Conservation (phyloP, 2,329 filamentous ascomycete genomes). For the Blumeria hordei region DNA sequence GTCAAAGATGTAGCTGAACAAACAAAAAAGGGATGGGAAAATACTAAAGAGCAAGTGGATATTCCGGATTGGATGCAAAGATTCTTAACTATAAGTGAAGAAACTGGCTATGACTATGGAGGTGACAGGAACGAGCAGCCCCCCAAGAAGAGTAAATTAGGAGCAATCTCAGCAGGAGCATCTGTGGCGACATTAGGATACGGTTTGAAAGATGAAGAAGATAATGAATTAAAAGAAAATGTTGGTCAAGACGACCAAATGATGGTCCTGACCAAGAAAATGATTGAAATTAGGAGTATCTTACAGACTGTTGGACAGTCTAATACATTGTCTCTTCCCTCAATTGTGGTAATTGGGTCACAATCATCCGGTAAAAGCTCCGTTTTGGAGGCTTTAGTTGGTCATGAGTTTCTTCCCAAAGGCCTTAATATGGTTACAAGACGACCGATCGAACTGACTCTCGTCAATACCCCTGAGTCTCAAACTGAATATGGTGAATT, state of each 20-base stretch:
- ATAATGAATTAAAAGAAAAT: conserved; percentile 34
- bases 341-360: conserved; percentile 97
- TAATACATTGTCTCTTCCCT: conserved; percentile 65
- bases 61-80: conserved; percentile 59
- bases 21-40: conserved; percentile 58
- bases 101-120: conserved; percentile 18
- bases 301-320: conserved; percentile 83
- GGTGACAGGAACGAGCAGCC: conserved; percentile 17
- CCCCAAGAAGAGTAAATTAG: conserved; percentile 34
- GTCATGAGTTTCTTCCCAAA: conserved; percentile 92
- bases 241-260: conserved; percentile 83
- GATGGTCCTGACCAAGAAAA: conserved; percentile 98
- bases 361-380: conserved; percentile 98
- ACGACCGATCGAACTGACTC: conserved; percentile 79
- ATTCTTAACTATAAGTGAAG: conserved; percentile 37
- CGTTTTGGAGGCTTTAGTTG: conserved; percentile 86
- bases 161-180: conserved; percentile 39
- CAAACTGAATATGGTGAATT: conserved; percentile 88
- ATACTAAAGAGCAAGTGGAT: conserved; percentile 54
- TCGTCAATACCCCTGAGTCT: conserved; percentile 81
- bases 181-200: conserved; percentile 61
- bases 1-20: conserved; percentile 56
- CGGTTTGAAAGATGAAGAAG: conserved; percentile 41
- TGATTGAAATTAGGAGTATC: conserved; percentile 94
- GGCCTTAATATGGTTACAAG: conserved; percentile 98